Conservation (phyloP, 176 grass and related monocot species). For the Phoenix roebelenii region DNA sequence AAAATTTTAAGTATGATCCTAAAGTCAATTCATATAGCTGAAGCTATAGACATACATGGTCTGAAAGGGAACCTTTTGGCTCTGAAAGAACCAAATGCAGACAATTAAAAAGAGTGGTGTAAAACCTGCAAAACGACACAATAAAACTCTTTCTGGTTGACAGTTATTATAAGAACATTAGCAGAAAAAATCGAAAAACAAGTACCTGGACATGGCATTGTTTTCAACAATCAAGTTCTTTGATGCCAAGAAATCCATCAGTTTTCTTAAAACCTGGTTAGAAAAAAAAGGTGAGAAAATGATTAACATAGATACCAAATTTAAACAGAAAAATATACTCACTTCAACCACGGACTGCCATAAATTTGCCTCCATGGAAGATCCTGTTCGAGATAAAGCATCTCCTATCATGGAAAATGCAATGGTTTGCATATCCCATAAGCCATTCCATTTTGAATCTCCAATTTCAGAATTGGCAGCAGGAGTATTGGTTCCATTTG, state of each 20-base stretch:
- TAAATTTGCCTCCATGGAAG: slow-evolving; percentile 47
- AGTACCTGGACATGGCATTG: slow-evolving; percentile 71
- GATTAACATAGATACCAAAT: background rate
- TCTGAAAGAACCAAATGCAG: slow-evolving; percentile 77
- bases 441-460: slow-evolving; percentile 29
- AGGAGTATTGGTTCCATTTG: slow-evolving; percentile 31
- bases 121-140: slow-evolving; percentile 48
- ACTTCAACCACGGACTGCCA: slow-evolving; percentile 77
- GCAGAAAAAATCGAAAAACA: slow-evolving; percentile 14
- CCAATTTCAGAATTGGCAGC: slow-evolving; percentile 25
- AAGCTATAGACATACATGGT: slow-evolving; percentile 64
- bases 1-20: slow-evolving; percentile 1
- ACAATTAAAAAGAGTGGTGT: slow-evolving; percentile 61
- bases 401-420: slow-evolving; percentile 67
- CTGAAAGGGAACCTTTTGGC: slow-evolving; percentile 63
- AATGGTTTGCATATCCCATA: slow-evolving; percentile 78
- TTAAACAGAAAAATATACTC: slow-evolving; percentile 15
- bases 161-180: slow-evolving; percentile 14
- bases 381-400: slow-evolving; percentile 44
- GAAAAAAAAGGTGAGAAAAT: slow-evolving; percentile 14
- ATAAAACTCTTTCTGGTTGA: slow-evolving; percentile 1
- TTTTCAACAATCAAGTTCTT: slow-evolving; percentile 74
- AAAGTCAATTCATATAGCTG: background rate
- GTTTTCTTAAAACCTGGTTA: slow-evolving; percentile 68
- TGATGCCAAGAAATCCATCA: slow-evolving; percentile 75